These are phyloP conservation scores for Phytophthora podocarpi DNA, from an alignment of 352 stramenopile species.

Conservation along the genomic window DNA sequence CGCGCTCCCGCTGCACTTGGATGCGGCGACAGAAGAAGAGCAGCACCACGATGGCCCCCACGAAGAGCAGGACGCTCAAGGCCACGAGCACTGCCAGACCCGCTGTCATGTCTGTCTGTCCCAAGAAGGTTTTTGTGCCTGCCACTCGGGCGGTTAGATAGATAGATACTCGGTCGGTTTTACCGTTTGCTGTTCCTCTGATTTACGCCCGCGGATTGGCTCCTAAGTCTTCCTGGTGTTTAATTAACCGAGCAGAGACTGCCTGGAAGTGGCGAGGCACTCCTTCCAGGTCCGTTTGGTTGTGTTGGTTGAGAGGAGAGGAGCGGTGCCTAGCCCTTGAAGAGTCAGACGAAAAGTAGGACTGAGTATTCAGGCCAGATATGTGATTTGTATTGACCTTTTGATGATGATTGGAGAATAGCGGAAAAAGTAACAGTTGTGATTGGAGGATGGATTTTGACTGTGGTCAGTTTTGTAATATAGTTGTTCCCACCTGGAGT, in stretches of 20 bases:
- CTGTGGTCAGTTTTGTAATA: conserved; percentile 7
- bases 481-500: too few species aligned
- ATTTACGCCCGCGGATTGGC: background rate
- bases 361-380: conserved; percentile 16
- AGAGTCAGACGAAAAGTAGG: conserved; percentile 25
- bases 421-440: background rate
- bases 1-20: conserved; percentile 40
- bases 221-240: too few species aligned
- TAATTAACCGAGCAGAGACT: too few species aligned
- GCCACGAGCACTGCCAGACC: conserved; percentile 45
- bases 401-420: conserved; percentile 13
- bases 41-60: conserved; percentile 48
- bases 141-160: too few species aligned
- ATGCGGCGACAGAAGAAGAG: conserved; percentile 51
- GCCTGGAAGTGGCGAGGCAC: too few species aligned
- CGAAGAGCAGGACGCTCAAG: conserved; percentile 48
- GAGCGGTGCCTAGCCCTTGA: conserved; percentile 23
- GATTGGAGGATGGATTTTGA: background rate
- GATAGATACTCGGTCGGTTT: too few species aligned
- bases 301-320: conserved; percentile 22
- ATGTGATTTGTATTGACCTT: conserved; percentile 1
- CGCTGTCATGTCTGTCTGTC: conserved; percentile 36
- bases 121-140: too few species aligned
- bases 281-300: conserved; percentile 20
- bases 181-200: background rate